Evolutionary conservation across 495 filamentous ascomycete genomes (phyloP), one percentile per base, ranked within the genome.

Genomic region (Ramalina peruviana): DNA sequence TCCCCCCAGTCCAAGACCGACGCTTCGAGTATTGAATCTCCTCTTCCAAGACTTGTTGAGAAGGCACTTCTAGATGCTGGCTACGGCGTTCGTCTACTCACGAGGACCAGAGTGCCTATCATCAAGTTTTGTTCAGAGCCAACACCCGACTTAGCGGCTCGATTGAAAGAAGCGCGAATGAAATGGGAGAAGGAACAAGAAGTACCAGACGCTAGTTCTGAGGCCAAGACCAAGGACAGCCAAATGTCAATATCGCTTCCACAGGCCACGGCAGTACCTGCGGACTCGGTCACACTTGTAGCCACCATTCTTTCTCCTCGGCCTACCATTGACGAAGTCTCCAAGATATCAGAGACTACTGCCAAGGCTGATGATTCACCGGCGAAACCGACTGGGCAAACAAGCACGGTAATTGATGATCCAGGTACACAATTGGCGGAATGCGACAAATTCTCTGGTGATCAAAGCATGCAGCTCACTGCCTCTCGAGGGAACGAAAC

Each of bases 121-220:
- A 79, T 93, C 58, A 86, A 87, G 55, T 65, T 93, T 27, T 88
- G 83, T 63, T 74, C 88, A 58, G 75, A 72, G 49, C 84, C 84
- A 5, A 68, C 69, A 0, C 56, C 63, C 5, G 62, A 72, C 20
- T 69, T 87, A 15, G 66, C 67, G 15, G 37, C 53, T 4, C 67
- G 66, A 15, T 67, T 87, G 3, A 49, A 69, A n/a, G 68, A 73
- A 33, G 78, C 76, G 46, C 70, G 81, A 27, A 53, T 60, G 19
- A 81, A 78, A 53, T 83, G 82, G 76, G 81, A 80, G 46, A 69
- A 55, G 17, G 61, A 57, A 33, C 47, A 33, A 21, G 51, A 51
- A 30, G 42, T 50, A 16, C 48, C 21, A 45, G n/a, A 38, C 16
- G 56, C 57, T 20, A 58, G 59, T 47, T 54, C 62, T 39, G 59